Conservation (phyloP, 306 rosid species). For the Inga leiocalycina region DNA sequence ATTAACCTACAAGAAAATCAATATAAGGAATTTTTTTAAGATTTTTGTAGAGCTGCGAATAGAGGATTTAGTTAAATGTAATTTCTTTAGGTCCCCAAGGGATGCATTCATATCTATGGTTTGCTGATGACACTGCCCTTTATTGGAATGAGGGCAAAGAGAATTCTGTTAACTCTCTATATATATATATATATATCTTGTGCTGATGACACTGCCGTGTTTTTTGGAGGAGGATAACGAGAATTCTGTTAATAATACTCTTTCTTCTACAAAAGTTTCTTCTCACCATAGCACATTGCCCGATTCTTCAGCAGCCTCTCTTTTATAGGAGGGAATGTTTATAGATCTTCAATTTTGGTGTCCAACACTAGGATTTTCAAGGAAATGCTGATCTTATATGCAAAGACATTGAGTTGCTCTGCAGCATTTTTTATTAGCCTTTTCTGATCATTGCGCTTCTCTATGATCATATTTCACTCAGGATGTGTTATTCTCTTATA, state of each 20-base stretch:
- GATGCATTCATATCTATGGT: background rate
- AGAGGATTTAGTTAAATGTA: background rate
- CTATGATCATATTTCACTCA: background rate
- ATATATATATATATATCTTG: too few relatives aligned
- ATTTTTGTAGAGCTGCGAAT: background rate
- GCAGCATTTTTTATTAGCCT: background rate
- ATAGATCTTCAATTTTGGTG: background rate
- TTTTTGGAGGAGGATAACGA: background rate
- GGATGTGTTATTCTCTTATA: background rate
- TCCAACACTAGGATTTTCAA: background rate
- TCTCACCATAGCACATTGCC: background rate
- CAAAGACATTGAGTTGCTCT: background rate
- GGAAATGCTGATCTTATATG: too few relatives aligned
- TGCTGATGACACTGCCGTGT: background rate
- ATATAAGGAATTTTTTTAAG: background rate
- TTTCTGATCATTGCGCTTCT: background rate
- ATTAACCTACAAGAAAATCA: background rate
- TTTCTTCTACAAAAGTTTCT: background rate
- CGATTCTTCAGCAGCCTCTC: background rate
- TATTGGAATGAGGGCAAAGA: too few relatives aligned
- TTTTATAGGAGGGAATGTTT: background rate
- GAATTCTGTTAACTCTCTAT: too few relatives aligned
- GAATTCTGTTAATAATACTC: background rate
- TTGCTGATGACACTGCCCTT: background rate
- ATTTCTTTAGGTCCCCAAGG: background rate